Evolutionary conservation across 495 filamentous ascomycete species (phyloP).

Genomic region (Aspergillus wentii): DNA sequence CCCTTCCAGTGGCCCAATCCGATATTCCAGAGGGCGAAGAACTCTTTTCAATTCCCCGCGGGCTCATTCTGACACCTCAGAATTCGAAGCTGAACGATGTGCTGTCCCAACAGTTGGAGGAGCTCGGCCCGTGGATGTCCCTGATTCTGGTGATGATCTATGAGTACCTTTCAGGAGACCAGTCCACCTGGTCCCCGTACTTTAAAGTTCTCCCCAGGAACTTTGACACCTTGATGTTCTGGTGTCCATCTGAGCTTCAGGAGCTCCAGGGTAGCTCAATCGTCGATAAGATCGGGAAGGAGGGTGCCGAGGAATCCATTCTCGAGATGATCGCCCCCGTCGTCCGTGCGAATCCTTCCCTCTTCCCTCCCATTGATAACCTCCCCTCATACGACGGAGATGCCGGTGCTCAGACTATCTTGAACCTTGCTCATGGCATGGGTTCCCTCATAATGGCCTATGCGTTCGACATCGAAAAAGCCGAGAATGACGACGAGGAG

Average conservation of each 20-base stretch:
- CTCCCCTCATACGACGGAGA: slow-evolving; percentile 47
- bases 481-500: slow-evolving; percentile 48
- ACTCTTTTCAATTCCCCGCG: slow-evolving; percentile 59
- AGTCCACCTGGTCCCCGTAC: slow-evolving; percentile 75
- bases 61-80: slow-evolving; percentile 47
- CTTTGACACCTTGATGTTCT: slow-evolving; percentile 91
- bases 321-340: slow-evolving; percentile 57
- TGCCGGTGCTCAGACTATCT: slow-evolving; percentile 44
- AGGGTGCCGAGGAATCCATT: slow-evolving; percentile 67
- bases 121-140: slow-evolving; percentile 50
- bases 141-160: slow-evolving; percentile 79
- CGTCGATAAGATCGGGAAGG: slow-evolving; percentile 70
- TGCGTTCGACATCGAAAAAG: slow-evolving; percentile 76
- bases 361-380: slow-evolving; percentile 43
- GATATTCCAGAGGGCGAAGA: slow-evolving; percentile 59
- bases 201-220: slow-evolving; percentile 70
- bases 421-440: slow-evolving; percentile 68
- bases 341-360: slow-evolving; percentile 33
- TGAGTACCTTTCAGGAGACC: slow-evolving; percentile 57
- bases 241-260: slow-evolving; percentile 64
- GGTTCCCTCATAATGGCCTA: slow-evolving; percentile 91
- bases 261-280: slow-evolving; percentile 77
- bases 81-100: slow-evolving; percentile 44
- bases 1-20: slow-evolving; percentile 45
- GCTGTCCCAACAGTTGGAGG: slow-evolving; percentile 39